Evolutionary conservation across 768 basidiomycete genomes (phyloP).

Genomic region (Tephrocybe sp.): DNA sequence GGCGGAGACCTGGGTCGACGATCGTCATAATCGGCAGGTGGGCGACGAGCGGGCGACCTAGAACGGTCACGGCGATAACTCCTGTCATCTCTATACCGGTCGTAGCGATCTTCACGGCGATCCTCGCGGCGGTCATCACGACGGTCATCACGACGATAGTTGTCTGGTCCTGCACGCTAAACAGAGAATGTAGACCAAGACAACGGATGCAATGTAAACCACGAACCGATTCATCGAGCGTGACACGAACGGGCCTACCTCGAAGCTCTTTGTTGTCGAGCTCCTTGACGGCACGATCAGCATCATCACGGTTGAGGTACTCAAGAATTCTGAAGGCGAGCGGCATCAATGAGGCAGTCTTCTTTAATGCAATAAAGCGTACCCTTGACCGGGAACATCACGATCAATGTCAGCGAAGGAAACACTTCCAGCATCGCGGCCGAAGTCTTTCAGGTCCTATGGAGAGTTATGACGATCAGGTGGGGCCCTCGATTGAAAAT

Average conservation of each 20-base stretch:
- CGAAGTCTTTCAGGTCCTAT: conserved; percentile 98
- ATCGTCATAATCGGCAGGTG: conserved; percentile 60
- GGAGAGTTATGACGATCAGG: conserved; percentile 44
- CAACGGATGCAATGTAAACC: conserved; percentile 1
- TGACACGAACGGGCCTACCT: conserved; percentile 76
- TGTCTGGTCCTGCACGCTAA: conserved; percentile 68
- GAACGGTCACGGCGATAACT: conserved; percentile 78
- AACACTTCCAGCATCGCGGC: conserved; percentile 90
- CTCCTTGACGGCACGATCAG: conserved; percentile 89
- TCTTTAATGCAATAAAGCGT: conserved; percentile 22
- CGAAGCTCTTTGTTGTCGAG: conserved; percentile 87
- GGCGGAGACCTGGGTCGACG: conserved; percentile 83
- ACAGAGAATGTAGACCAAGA: conserved; percentile 1
- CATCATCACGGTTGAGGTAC: conserved; percentile 85
- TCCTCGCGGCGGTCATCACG: conserved; percentile 62
- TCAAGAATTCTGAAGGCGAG: conserved; percentile 72
- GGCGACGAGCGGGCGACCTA: conserved; percentile 73
- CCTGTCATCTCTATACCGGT: conserved; percentile 56
- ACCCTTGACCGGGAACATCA: conserved; percentile 86
- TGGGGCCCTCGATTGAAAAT: conserved; percentile 33
- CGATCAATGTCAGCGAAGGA: conserved; percentile 96
- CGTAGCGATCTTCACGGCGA: conserved; percentile 59
- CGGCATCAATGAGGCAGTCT: not conserved
- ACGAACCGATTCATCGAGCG: conserved; percentile 60
- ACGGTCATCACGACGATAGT: conserved; percentile 76